Conservation (phyloP, 2,329 filamentous ascomycete genomes). For the Knufia fluminis region DNA sequence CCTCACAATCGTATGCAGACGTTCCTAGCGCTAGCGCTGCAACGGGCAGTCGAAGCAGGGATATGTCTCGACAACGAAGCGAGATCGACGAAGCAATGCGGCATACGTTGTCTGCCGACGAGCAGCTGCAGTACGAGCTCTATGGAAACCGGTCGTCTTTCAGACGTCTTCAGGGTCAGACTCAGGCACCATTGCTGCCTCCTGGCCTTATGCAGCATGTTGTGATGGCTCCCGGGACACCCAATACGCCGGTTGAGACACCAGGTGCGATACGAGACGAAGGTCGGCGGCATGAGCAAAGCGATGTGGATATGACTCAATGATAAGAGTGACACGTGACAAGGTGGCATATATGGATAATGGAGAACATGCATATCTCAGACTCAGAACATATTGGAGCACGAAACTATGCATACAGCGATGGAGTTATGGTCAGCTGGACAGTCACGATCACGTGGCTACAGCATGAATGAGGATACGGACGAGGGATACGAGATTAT, state of each 20-base stretch:
- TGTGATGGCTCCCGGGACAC: slow-evolving; percentile 11
- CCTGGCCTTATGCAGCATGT: slow-evolving; percentile 18
- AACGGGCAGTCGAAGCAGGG: slow-evolving; percentile 11
- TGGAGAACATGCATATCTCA: background rate
- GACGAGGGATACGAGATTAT: background rate
- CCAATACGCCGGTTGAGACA: slow-evolving; percentile 6
- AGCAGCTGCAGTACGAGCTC: slow-evolving; percentile 15
- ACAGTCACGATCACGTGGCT: background rate
- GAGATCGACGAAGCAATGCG: slow-evolving; percentile 18
- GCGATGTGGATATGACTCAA: slow-evolving; percentile 22
- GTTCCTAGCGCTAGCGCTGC: slow-evolving; percentile 6
- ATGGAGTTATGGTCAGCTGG: background rate
- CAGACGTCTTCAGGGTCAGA: slow-evolving; percentile 7
- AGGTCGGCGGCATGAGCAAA: slow-evolving; percentile 8
- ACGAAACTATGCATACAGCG: background rate
- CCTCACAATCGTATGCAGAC: slow-evolving; percentile 15
- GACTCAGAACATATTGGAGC: background rate
- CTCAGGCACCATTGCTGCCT: slow-evolving; percentile 16
- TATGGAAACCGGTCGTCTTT: background rate
- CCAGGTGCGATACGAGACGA: background rate
- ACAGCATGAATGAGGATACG: background rate
- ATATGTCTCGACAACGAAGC: slow-evolving; percentile 13
- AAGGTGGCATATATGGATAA: background rate
- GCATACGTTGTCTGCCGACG: slow-evolving; percentile 16
- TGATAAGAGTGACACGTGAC: background rate